Percentiles rank a stretch among this genome's conserved stretches.
Evolutionary conservation across 2,329 filamentous ascomycete species (phyloP).

Genomic region (Aspergillus brasiliensis): DNA sequence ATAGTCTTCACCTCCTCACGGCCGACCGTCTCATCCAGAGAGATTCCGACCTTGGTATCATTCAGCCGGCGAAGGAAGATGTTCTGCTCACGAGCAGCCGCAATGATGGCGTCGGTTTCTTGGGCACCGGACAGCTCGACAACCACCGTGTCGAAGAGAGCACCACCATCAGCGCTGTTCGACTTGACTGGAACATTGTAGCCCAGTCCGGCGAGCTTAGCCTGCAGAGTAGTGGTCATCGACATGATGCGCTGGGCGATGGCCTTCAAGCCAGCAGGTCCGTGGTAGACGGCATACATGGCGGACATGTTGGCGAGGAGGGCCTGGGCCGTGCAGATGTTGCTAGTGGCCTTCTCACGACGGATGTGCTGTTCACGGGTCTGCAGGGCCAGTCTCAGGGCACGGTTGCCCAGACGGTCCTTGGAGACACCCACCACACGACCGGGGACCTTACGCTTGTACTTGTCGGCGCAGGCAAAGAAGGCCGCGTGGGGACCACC

Average conservation of each 20-base stretch:
- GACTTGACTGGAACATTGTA: constrained; percentile 63
- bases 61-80: constrained; percentile 68
- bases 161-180: constrained; percentile 57
- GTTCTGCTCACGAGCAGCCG: constrained; percentile 53
- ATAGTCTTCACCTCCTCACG: constrained; percentile 60
- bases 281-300: constrained; percentile 93
- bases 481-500: constrained; percentile 97
- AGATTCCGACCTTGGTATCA: constrained; percentile 67
- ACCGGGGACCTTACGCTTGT: constrained; percentile 93
- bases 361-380: constrained; percentile 96
- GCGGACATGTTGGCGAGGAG: constrained; percentile 94
- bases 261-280: constrained; percentile 75
- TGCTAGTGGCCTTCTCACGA: constrained; percentile 94
- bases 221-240: constrained; percentile 69
- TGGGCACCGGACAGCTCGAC: constrained; percentile 59
- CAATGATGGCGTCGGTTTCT: constrained; percentile 55
- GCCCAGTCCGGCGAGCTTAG: constrained; percentile 63
- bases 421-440: constrained; percentile 89
- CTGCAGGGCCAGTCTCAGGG: constrained; percentile 82
- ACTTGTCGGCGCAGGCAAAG: constrained; percentile 86
- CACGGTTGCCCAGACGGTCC: constrained; percentile 79
- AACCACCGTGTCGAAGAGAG: constrained; percentile 79
- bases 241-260: constrained; percentile 79
- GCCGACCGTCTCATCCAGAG: constrained; percentile 73
- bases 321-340: constrained; percentile 94